These are phyloP conservation scores for Schizophyllum commune DNA, from an alignment of 1,284 basidiomycete genomes.

Conservation along the genomic window DNA sequence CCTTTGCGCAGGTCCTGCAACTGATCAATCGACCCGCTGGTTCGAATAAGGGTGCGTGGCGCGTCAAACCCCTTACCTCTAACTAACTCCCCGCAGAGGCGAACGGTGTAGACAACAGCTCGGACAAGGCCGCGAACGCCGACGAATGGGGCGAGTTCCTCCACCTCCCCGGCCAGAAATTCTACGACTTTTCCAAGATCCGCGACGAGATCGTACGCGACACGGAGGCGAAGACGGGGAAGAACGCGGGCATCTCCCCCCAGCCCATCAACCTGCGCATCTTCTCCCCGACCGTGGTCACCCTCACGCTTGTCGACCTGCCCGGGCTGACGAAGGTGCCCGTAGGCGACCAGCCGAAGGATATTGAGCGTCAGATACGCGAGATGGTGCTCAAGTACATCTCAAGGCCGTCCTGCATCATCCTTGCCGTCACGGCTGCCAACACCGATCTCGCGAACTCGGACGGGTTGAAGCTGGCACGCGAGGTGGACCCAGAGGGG, in stretches of 20 bases:
- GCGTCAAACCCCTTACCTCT: constrained; percentile 3
- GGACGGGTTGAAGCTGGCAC: constrained; percentile 92
- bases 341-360: constrained; percentile 94
- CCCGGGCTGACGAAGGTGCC: constrained; percentile 96
- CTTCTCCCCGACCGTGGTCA: constrained; percentile 94
- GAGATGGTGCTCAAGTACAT: constrained; percentile 98
- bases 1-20: constrained; percentile 71
- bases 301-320: constrained; percentile 93
- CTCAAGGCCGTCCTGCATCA: constrained; percentile 82
- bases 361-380: constrained; percentile 96
- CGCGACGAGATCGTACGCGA: constrained; percentile 94
- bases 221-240: constrained; percentile 96
- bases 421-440: constrained; percentile 93
- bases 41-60: constrained; percentile 34
- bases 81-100: constrained; percentile 23
- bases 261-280: constrained; percentile 95
- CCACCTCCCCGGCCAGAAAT: constrained; percentile 93
- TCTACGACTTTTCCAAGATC: constrained; percentile 96
- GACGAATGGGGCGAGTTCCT: constrained; percentile 99
- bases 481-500: constrained; percentile 96
- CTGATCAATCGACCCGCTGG: constrained; percentile 78
- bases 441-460: constrained; percentile 98
- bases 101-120: constrained; percentile 36
- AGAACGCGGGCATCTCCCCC: constrained; percentile 94
- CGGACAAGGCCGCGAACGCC: constrained; percentile 69